A percentile compares a stretch with the other conserved stretches of the same genome.
Conservation (phyloP, 176 grass and related monocot species). For the Poa annua region DNA sequence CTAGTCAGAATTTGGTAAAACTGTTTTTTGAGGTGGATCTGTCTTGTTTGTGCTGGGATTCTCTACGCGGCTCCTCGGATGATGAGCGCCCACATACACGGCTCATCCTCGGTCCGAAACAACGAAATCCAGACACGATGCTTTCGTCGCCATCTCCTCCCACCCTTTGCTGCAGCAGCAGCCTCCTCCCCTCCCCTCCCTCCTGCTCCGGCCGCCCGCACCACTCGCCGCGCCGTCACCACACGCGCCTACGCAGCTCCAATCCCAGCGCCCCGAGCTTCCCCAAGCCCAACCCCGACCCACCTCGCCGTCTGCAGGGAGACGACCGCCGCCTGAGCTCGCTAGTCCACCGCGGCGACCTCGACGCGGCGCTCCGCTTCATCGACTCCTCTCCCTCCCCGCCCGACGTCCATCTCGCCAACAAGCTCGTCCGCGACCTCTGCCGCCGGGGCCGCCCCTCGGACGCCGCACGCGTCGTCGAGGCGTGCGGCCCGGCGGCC, state of each 20-base stretch:
- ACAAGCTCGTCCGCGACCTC: conserved; percentile 70
- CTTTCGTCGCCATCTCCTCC: conserved; percentile 36
- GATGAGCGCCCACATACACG: conserved; percentile 38
- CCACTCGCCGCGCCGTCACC: neutral
- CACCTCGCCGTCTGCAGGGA: conserved; percentile 35
- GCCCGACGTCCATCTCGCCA: conserved; percentile 56
- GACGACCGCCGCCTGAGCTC: conserved; percentile 57
- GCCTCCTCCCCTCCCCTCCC: conserved; percentile 27
- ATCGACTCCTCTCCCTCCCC: conserved; percentile 43
- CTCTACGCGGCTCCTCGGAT: neutral
- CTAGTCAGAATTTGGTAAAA: neutral
- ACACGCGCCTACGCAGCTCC: conserved; percentile 33
- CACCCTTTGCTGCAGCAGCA: conserved; percentile 39
- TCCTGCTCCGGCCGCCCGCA: conserved; percentile 13
- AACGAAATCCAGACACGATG: conserved; percentile 55
- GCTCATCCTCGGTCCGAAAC: conserved; percentile 26
- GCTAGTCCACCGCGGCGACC: conserved; percentile 58
- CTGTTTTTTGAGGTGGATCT: neutral
- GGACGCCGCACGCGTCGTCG: conserved; percentile 61
- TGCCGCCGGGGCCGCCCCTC: conserved; percentile 58
- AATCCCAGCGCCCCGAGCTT: conserved; percentile 28
- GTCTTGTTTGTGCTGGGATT: neutral
- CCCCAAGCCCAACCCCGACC: conserved; percentile 7
- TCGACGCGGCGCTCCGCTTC: conserved; percentile 61
- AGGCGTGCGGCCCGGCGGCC: conserved; percentile 53